Evolutionary conservation across 129 eudicot species (phyloP), one percentile per base, ranked within the genome.

Genomic region (Arctium lappa): DNA sequence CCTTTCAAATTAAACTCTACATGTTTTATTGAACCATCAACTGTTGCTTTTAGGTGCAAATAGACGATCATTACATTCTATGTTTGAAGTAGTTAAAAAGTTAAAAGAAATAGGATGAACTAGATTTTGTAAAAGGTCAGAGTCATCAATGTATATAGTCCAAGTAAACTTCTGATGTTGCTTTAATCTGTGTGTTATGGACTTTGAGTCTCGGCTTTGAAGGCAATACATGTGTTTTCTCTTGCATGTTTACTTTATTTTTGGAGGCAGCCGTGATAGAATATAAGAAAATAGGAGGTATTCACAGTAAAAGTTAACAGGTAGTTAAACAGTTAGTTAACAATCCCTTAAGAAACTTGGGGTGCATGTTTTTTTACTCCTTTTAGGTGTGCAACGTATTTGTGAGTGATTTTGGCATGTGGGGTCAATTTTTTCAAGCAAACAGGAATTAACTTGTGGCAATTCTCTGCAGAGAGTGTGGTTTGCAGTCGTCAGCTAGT

Each of bases 401-500:
- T 31, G 39, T 37, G 73, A 44, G n/a, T 76, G 63, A 8, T 53
- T 32, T 40, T 74, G 16, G 81, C 40, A 32, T 69, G 9, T 46
- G 81, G 32, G 12, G 42, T 29, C 40, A 36, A 42, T 75, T 44
- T 37, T 44, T 18, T 16, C 15, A 29, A 12, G 40, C 5, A 30
- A 72, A 78, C 27, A 69, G 2, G 34, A 63, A 8, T 10, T 70
- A 6, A 75, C 12, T 2, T 71, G 16, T 36, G 53, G 65, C 18
- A 18, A 36, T 62, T 62, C 4, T 69, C 6, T 81, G 88, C 95
- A 95, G 99, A 86, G 99, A 95, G 70, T 90, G 82, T 77, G 98
- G 99, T 72, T 86, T 93, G 89, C 95, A 88, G 82, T 85, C 87
- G 60, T 86, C 91, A 16, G 85, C 89, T 69, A 87, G 88, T 74